Base-by-base conservation (phyloP, 2,329 filamentous ascomycete species). In the Grosmannia penicillata region DNA sequence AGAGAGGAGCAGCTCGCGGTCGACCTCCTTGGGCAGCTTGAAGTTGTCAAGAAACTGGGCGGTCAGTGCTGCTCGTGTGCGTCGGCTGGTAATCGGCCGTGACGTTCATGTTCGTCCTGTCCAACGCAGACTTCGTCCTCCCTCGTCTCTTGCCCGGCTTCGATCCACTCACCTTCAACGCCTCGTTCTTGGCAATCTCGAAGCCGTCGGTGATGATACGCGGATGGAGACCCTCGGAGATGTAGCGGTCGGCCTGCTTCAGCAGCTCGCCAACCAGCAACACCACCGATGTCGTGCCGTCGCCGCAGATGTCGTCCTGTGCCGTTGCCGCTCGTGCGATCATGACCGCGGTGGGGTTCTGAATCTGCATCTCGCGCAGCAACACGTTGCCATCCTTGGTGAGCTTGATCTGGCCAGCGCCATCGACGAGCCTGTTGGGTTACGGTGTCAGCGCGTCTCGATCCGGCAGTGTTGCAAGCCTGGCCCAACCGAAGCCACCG, bases 331-430 rank as follows among this genome's bases (percentile, higher is more conserved):
- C 86, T 56, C 75, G 66, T 41, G 75, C 75, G 58, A 80, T 80
- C 75, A 80, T 80, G 45, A 91, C 91, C 48, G 91, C 91, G 26
- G 91, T 98, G 22, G 91, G 91, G 61, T 96, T 96, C 66, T 95
- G 89, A 57, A 96, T 96, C 76, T 96, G 87, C 75, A 80, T 80
- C 59, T 81, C 76, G 52, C 76, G 67, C 47, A 80, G 62, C 21
- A 80, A 68, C 44, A 96, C 89, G 54, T 93, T 95, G 57, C 91
- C 91, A 64, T 98, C 91, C 63, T 98, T 98, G 51, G 91, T 98
- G 58, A 98, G 74, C 67, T 98, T 98, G 67, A 98, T 98, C 76
- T 42, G 74, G 52, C 78, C 78, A 46, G 77, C 65, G 53, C 78
- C 78, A 54, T 82, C 78, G 48, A 80, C 74, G 47, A 78, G 68